Evolutionary conservation across 768 basidiomycete species (phyloP).

Genomic region (Cystoderma amianthinum): DNA sequence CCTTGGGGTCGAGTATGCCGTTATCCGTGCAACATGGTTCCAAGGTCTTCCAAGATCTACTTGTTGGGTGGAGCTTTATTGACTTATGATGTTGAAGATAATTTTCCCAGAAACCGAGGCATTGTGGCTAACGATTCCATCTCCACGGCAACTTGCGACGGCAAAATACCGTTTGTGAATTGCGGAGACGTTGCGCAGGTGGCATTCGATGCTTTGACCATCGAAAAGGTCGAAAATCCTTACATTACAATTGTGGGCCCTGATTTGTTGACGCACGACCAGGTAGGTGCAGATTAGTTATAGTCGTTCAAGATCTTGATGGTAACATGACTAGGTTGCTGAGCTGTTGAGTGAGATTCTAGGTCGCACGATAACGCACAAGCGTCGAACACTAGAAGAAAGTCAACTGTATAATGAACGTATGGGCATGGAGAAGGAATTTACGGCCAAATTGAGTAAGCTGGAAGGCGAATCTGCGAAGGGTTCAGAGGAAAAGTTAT

Average conservation of each 20-base stretch:
- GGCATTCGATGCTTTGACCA: conserved; percentile 19
- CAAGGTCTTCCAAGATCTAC: conserved; percentile 15
- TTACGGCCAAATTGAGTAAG: conserved; percentile 8
- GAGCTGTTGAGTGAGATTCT: conserved; percentile 15
- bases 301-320: background rate
- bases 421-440: conserved; percentile 10
- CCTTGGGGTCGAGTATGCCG: conserved; percentile 22
- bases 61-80: background rate
- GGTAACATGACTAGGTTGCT: conserved; percentile 16
- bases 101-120: conserved; percentile 14
- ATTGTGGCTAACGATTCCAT: conserved; percentile 19
- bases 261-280: conserved; percentile 19
- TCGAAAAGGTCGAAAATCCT: conserved; percentile 13
- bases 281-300: conserved; percentile 12
- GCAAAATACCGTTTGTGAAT: conserved; percentile 19
- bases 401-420: conserved; percentile 7
- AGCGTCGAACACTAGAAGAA: conserved; percentile 12
- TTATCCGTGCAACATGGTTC: conserved; percentile 32
- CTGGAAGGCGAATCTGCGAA: conserved; percentile 12
- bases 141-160: conserved; percentile 17
- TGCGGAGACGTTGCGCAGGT: conserved; percentile 24
- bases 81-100: conserved; percentile 15
- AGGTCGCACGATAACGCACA: conserved; percentile 21
- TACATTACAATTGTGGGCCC: conserved; percentile 25
- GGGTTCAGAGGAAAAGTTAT: conserved; percentile 15